Conservation (phyloP, 2,329 filamentous ascomycete genomes). For the Davidsoniella eucalypti region DNA sequence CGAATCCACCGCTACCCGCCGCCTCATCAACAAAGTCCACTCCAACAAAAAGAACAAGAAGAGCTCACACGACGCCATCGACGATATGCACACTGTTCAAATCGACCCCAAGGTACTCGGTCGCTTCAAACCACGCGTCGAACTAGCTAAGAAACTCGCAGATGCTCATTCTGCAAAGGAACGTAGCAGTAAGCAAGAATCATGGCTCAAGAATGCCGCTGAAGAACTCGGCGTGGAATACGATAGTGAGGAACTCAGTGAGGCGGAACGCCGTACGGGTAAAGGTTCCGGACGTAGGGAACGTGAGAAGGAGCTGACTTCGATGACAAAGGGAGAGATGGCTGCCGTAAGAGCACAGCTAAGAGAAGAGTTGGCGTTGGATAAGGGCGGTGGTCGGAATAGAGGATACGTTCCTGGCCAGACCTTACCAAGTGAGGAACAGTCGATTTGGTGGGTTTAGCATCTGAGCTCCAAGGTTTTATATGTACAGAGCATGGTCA, state of each 20-base stretch:
- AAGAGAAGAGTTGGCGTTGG: constrained; percentile 49
- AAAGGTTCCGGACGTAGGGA: constrained; percentile 57
- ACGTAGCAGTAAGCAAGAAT: constrained; percentile 67
- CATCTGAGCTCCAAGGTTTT: not conserved
- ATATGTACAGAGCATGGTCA: not conserved
- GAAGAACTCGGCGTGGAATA: constrained; percentile 91
- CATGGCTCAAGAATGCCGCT: constrained; percentile 68
- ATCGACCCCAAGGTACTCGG: constrained; percentile 65
- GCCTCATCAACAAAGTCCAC: constrained; percentile 80
- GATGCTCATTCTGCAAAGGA: constrained; percentile 75
- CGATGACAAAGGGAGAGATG: constrained; percentile 57
- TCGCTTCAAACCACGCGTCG: constrained; percentile 60
- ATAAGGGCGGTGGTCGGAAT: constrained; percentile 77
- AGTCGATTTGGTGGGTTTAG: constrained; percentile 10
- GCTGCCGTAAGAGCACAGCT: constrained; percentile 54
- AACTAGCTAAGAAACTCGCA: constrained; percentile 71
- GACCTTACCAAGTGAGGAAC: constrained; percentile 2
- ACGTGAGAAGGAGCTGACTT: constrained; percentile 55
- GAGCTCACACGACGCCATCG: constrained; percentile 29
- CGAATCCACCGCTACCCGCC: constrained; percentile 68
- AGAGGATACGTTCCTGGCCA: constrained; percentile 62
- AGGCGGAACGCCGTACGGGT: constrained; percentile 55
- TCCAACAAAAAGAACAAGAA: constrained; percentile 37
- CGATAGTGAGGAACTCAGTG: constrained; percentile 75
- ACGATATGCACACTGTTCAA: constrained; percentile 55